Evolutionary conservation across 768 basidiomycete genomes (phyloP).

Genomic region (Strobilomyces echinocephalus): DNA sequence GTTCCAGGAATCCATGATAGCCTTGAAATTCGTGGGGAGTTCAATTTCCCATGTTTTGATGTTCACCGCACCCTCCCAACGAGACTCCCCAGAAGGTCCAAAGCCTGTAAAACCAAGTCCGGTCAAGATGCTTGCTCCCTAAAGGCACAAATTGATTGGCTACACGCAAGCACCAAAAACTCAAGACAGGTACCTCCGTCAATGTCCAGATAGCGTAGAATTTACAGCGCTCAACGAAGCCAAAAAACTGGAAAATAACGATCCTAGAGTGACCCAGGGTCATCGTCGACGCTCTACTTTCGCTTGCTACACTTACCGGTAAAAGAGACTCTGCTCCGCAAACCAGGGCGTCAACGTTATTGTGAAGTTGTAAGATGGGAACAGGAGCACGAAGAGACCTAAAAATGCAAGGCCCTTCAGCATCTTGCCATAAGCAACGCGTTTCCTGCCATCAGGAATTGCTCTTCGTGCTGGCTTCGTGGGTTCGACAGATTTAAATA

Average conservation of each 20-base stretch:
- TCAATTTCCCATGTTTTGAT: conserved; percentile 79
- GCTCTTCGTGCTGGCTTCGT: conserved; percentile 39
- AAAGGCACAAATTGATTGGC: conserved; percentile 1
- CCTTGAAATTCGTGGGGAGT: conserved; percentile 84
- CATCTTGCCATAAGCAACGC: conserved; percentile 83
- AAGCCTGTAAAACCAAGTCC: conserved; percentile 92
- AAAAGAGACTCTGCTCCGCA: conserved; percentile 37
- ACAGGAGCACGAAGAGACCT: conserved; percentile 66
- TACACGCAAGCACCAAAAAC: not conserved
- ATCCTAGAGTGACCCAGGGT: conserved; percentile 42
- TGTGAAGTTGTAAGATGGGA: conserved; percentile 54
- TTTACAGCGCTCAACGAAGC: conserved; percentile 80
- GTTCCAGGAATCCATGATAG: conserved; percentile 91
- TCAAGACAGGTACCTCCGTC: conserved; percentile 57
- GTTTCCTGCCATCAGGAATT: conserved; percentile 77
- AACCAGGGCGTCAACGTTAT: conserved; percentile 63
- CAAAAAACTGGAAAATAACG: conserved; percentile 63
- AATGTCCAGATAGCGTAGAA: conserved; percentile 96
- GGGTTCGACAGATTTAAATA: conserved; percentile 58
- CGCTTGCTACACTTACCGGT: conserved; percentile 28
- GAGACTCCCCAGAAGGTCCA: conserved; percentile 56
- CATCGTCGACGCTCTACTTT: not conserved
- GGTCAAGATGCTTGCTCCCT: conserved; percentile 91
- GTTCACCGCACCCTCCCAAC: conserved; percentile 90
- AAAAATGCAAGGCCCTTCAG: conserved; percentile 68